Evolutionary conservation across 1,284 basidiomycete genomes (phyloP).

Genomic region (Trichosporon asahii): DNA sequence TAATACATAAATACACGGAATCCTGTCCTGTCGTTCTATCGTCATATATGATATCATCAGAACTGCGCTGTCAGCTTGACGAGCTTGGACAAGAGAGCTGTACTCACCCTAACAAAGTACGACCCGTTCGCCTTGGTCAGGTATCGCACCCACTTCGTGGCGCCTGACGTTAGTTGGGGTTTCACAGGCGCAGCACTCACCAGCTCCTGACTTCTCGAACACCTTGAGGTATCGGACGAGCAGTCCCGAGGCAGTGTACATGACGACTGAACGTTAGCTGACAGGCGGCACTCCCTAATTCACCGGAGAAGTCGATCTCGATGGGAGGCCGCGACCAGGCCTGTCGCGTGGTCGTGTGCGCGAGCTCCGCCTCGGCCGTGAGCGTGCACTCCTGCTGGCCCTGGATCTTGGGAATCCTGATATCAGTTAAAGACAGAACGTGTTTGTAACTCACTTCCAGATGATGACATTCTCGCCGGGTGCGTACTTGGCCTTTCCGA

Average conservation of each 20-base stretch:
- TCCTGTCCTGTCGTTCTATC: not conserved
- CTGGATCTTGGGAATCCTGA: constrained; percentile 84
- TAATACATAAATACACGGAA: constrained; percentile 2
- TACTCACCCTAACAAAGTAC: constrained; percentile 46
- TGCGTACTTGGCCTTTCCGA: constrained; percentile 95
- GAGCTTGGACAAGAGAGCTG: too few relatives aligned
- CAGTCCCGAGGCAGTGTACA: constrained; percentile 95
- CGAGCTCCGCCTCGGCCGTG: constrained; percentile 75
- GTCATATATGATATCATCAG: not conserved
- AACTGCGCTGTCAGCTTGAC: not conserved
- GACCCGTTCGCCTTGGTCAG: constrained; percentile 47
- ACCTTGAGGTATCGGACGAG: constrained; percentile 97
- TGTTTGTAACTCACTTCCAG: constrained; percentile 79
- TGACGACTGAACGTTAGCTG: constrained; percentile 65
- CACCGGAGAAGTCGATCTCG: constrained; percentile 78
- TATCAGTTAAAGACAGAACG: not conserved
- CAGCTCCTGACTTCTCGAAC: constrained; percentile 79
- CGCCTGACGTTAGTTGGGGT: not conserved
- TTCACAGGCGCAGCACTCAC: not conserved
- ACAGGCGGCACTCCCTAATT: not conserved
- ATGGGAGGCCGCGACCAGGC: constrained; percentile 97
- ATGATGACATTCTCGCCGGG: constrained; percentile 92
- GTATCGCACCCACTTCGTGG: constrained; percentile 79
- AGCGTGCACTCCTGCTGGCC: constrained; percentile 88
- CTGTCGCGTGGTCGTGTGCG: constrained; percentile 82